A percentile compares a stretch with the other conserved stretches of the same genome.
Conservation (phyloP, 441 rosid genomes). For the Sinapis alba region DNA sequence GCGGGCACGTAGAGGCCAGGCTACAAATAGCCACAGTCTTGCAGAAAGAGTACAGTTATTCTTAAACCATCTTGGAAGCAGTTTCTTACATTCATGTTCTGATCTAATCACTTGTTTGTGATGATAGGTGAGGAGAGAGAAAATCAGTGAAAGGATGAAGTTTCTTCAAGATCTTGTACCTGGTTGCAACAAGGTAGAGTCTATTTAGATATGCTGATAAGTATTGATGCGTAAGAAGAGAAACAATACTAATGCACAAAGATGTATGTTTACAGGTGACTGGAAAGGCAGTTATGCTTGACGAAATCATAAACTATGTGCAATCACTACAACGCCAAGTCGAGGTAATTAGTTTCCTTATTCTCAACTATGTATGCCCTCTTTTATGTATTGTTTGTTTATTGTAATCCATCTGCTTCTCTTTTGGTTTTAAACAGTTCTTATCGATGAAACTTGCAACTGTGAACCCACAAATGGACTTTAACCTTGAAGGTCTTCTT, state of each 20-base stretch:
- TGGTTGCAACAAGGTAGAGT: constrained; percentile 88
- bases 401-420: background rate
- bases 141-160: constrained; percentile 98
- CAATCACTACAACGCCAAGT: constrained; percentile 85
- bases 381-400: constrained; percentile 9
- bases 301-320: constrained; percentile 79
- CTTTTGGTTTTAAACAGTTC: constrained; percentile 42
- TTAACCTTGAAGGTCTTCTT: constrained; percentile 62
- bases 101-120: constrained; percentile 31
- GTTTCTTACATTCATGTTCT: background rate
- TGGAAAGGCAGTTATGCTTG: constrained; percentile 85
- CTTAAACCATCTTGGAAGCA: constrained; percentile 16
- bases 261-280: constrained; percentile 54
- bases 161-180: constrained; percentile 98
- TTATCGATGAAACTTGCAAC: constrained; percentile 77
- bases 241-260: constrained; percentile 18
- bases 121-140: constrained; percentile 89
- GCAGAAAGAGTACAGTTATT: constrained; percentile 83
- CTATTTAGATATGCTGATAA: constrained; percentile 28
- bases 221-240: background rate
- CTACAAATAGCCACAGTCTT: constrained; percentile 98
- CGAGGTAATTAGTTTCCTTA: constrained; percentile 49
- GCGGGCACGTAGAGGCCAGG: constrained; percentile 98
- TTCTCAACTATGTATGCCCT: background rate
- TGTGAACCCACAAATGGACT: constrained; percentile 72